Conservation (phyloP, 1,284 basidiomycete genomes). For the Bjerkandera adusta region DNA sequence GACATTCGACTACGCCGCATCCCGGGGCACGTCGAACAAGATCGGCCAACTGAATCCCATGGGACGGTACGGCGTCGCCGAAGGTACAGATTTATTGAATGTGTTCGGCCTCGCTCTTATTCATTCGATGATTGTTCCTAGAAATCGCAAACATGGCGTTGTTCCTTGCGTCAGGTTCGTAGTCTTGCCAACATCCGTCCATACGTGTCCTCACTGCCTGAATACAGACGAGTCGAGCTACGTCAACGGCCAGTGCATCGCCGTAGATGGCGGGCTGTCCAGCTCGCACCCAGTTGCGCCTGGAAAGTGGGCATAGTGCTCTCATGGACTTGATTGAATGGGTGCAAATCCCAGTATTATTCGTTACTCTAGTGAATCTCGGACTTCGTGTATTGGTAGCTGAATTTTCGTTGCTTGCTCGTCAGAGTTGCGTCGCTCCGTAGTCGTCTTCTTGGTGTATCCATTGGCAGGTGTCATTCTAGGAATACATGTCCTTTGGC, state of each 20-base stretch:
- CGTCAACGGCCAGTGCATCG: slow-evolving; percentile 87
- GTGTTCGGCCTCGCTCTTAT: neutral
- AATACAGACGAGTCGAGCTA: slow-evolving; percentile 83
- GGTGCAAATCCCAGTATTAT: neutral
- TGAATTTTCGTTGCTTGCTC: too few relatives aligned
- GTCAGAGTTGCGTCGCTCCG: too few relatives aligned
- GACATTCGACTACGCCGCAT: slow-evolving; percentile 76
- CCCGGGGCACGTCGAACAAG: slow-evolving; percentile 69
- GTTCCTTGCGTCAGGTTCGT: slow-evolving; percentile 81
- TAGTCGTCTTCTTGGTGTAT: too few relatives aligned
- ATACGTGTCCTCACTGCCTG: neutral
- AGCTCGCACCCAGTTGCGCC: slow-evolving; percentile 73
- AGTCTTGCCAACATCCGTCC: neutral
- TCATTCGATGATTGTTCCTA: slow-evolving; percentile 25
- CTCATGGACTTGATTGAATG: neutral
- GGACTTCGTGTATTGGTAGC: neutral
- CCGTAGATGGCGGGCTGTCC: slow-evolving; percentile 84
- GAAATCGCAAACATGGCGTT: slow-evolving; percentile 84
- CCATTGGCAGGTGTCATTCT: too few relatives aligned
- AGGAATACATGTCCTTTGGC: too few relatives aligned
- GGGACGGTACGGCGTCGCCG: slow-evolving; percentile 74
- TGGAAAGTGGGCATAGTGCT: slow-evolving; percentile 48
- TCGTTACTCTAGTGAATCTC: neutral
- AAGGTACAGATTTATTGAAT: too few relatives aligned
- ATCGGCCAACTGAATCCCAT: slow-evolving; percentile 88